A percentile compares a stretch with the other conserved stretches of the same genome.
These are phyloP conservation scores for Rhamnella rubrinervis DNA, from an alignment of 331 rosid genomes.

Conservation along the genomic window DNA sequence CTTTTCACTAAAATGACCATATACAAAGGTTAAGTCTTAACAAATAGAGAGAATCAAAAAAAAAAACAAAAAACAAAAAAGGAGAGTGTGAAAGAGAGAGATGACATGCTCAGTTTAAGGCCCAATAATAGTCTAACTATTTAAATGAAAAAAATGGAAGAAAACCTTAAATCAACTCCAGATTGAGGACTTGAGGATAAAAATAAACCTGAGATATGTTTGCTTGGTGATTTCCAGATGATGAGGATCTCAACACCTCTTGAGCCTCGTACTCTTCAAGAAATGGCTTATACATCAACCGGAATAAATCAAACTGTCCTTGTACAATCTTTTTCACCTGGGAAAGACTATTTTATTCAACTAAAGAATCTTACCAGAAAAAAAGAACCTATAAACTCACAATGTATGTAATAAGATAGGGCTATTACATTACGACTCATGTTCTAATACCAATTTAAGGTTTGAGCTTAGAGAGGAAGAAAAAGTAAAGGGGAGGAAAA, in stretches of 20 bases:
- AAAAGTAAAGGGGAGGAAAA: no score
- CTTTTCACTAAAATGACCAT: no score
- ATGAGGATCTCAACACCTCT: constrained; percentile 58
- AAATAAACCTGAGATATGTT: constrained; percentile 64
- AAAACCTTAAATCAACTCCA: background rate
- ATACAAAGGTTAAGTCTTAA: no score
- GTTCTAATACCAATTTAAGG: no score
- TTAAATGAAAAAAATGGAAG: background rate
- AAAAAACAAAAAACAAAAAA: no score
- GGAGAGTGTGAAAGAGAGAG: no score
- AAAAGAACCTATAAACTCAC: background rate
- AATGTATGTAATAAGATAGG: background rate
- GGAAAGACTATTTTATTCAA: constrained; percentile 22
- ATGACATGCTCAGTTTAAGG: no score
- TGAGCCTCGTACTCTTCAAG: constrained; percentile 67
- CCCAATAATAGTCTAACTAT: no score
- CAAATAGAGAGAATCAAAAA: no score
- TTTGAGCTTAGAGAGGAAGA: no score
- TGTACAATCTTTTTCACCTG: constrained; percentile 82
- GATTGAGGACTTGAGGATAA: background rate
- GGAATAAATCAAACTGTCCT: constrained; percentile 76
- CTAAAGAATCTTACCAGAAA: constrained; percentile 21
- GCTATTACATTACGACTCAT: no score
- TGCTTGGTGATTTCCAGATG: constrained; percentile 34
- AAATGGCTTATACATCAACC: constrained; percentile 67